Base-by-base conservation (phyloP, 2,329 filamentous ascomycete genomes). In the Fusarium pseudonygamai region DNA sequence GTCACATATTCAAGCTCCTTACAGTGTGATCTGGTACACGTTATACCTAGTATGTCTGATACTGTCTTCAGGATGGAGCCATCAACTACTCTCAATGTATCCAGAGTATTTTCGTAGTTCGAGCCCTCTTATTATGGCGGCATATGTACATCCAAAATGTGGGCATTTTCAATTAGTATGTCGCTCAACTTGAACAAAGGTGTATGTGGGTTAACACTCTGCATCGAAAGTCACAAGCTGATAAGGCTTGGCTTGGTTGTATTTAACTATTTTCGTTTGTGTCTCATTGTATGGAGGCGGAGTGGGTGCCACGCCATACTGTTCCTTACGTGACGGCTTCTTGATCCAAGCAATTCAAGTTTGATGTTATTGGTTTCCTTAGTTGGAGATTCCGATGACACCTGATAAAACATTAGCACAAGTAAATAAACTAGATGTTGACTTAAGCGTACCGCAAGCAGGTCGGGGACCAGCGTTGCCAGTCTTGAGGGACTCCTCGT, bases 401-500 rank as follows among this genome's bases (percentile, higher is more conserved):
- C 92, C 92, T 93, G 47, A 28, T 56, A 12, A 55, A 11, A 8
- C 26, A 32, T 77, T 65, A 73, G 69, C 72, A 69, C 52, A 24
- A 49, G n/a, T 24, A 40, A 7, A 10, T 6, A 9, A 28, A 18
- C 14, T 45, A 37, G 20, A 36, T 42, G 13, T 39, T 24, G 16
- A 18, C 24, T 18, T 45, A 22, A 12, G 84, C 90, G 82, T 89
- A 93, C 96, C 96, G 87, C 96, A 99, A 83, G 96, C 96, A 82
- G 96, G 96, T 82, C 96, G 94, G 79, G 87, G 84, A 80, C 96
- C 96, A 82, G 96, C 96, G 84, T 98, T 99, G 78, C 96, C 96
- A 76, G 96, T 99, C 92, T 97, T 98, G 89, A 97, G 94, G 81
- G 94, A 97, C 88, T 98, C 95, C 86, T 96, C 94, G 87, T 93